Percentiles rank a stretch among this genome's conserved stretches.
These are phyloP conservation scores for Pyricularia sp. DNA, from an alignment of 2,329 filamentous ascomycete species.

Conservation along the genomic window DNA sequence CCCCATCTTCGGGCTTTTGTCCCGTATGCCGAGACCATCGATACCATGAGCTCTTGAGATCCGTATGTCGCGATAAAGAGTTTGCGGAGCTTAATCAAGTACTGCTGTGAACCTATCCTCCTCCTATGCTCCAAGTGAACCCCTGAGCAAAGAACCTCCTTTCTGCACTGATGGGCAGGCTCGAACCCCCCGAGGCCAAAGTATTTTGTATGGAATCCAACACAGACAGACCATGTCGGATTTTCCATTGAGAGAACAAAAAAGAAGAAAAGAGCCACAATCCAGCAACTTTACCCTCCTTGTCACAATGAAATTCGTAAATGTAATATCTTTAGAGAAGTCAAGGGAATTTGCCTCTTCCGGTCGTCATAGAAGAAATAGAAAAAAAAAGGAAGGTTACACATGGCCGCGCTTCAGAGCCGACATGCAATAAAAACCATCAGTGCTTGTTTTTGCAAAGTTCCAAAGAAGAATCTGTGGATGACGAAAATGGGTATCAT, in stretches of 20 bases:
- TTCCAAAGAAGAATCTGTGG: neutral
- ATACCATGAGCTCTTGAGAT: too few relatives aligned
- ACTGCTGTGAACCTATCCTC: too few relatives aligned
- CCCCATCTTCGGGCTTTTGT: too few relatives aligned
- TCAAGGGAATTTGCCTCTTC: neutral
- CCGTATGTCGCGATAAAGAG: too few relatives aligned
- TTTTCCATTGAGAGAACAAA: too few relatives aligned
- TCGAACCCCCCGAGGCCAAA: neutral
- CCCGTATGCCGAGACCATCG: too few relatives aligned
- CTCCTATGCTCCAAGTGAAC: too few relatives aligned
- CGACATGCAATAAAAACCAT: neutral
- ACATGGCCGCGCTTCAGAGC: neutral
- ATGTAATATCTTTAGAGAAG: neutral
- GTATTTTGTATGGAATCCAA: neutral
- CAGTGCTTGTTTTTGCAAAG: neutral
- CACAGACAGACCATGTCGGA: neutral
- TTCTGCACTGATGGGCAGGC: neutral
- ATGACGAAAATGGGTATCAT: neutral
- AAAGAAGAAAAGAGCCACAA: neutral
- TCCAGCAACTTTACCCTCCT: neutral
- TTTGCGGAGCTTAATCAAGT: too few relatives aligned
- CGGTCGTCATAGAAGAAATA: neutral
- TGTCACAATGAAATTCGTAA: neutral
- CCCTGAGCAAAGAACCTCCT: neutral
- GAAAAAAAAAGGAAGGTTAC: neutral